phyloP scores from a whole-genome alignment of 352 stramenopile species.

The Albugo candida region DNA sequence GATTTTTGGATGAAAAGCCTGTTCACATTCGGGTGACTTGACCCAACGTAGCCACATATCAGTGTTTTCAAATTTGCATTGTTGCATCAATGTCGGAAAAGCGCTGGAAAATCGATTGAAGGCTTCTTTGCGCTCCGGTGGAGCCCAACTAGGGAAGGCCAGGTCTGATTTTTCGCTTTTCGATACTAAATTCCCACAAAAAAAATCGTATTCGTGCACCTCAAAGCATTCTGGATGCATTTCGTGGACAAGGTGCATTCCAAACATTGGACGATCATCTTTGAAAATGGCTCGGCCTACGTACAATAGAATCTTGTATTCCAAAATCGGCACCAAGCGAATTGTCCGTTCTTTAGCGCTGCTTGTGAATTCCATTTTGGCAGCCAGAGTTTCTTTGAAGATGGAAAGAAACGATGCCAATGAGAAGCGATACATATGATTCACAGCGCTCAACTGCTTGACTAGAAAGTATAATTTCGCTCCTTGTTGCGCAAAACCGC shows the following conservation, averaged over 20 bases:
- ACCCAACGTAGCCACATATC: conserved; percentile 83
- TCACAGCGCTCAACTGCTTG: conserved; percentile 72
- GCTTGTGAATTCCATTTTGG: conserved; percentile 48
- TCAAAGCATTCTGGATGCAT: conserved; percentile 86
- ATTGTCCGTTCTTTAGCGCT: conserved; percentile 60
- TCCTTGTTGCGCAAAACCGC: conserved; percentile 74
- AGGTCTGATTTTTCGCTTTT: conserved; percentile 15
- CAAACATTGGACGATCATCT: conserved; percentile 86
- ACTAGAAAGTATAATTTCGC: conserved; percentile 89
- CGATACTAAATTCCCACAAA: conserved; percentile 67
- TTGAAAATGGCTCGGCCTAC: conserved; percentile 87
- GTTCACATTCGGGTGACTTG: conserved; percentile 76
- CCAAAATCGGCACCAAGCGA: conserved; percentile 67
- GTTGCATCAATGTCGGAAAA: conserved; percentile 35
- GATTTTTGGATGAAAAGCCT: conserved; percentile 79
- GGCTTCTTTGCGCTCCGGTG: conserved; percentile 67
- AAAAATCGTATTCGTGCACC: conserved; percentile 85
- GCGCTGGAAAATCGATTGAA: conserved; percentile 63
- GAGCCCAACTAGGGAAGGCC: conserved; percentile 50
- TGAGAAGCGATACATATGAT: conserved; percentile 94
- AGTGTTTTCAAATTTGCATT: conserved; percentile 67
- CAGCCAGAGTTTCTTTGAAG: conserved; percentile 66
- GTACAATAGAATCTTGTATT: conserved; percentile 82
- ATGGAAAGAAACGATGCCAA: conserved; percentile 76
- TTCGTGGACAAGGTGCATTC: conserved; percentile 83